Evolutionary conservation across 2,329 filamentous ascomycete genomes (phyloP).

Genomic region (Sclerotinia borealis): DNA sequence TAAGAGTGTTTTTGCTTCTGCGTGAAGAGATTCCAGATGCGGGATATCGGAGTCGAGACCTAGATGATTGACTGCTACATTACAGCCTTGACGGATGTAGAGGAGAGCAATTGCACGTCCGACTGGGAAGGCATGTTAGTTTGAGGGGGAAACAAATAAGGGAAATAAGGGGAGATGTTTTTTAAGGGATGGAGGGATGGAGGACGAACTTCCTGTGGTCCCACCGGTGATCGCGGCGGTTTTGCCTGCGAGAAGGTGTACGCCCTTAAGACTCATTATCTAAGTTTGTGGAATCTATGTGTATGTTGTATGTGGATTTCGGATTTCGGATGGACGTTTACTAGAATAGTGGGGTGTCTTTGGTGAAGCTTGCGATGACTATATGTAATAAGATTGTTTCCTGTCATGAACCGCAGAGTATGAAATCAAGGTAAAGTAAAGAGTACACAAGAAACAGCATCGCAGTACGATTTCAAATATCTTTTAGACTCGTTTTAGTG

Average conservation of each 20-base stretch:
- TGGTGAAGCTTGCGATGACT: not conserved
- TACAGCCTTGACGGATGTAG: slow-evolving; percentile 70
- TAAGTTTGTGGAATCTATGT: not conserved
- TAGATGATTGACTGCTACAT: slow-evolving; percentile 76
- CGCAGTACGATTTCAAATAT: not conserved
- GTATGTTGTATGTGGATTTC: not conserved
- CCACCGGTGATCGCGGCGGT: slow-evolving; percentile 13
- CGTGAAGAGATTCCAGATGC: slow-evolving; percentile 49
- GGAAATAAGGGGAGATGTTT: slow-evolving; percentile 38
- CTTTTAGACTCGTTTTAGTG: not conserved
- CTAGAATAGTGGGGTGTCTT: not conserved
- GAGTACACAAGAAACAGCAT: not conserved
- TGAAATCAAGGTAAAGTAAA: not conserved
- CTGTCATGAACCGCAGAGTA: not conserved
- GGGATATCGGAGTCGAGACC: slow-evolving; percentile 47
- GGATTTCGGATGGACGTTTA: not conserved
- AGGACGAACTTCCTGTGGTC: slow-evolving; percentile 11
- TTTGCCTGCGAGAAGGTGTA: slow-evolving; percentile 9
- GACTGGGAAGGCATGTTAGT: slow-evolving; percentile 40
- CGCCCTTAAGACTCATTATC: not conserved
- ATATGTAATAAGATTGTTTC: not conserved
- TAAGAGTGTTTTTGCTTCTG: slow-evolving; percentile 46
- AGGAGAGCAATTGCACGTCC: slow-evolving; percentile 78
- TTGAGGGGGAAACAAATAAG: slow-evolving; percentile 42
- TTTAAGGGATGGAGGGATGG: not conserved